Percentiles rank a stretch among this genome's conserved stretches.
These are phyloP conservation scores for Dalechampia spathulata DNA, from an alignment of 441 rosid species.

Conservation along the genomic window DNA sequence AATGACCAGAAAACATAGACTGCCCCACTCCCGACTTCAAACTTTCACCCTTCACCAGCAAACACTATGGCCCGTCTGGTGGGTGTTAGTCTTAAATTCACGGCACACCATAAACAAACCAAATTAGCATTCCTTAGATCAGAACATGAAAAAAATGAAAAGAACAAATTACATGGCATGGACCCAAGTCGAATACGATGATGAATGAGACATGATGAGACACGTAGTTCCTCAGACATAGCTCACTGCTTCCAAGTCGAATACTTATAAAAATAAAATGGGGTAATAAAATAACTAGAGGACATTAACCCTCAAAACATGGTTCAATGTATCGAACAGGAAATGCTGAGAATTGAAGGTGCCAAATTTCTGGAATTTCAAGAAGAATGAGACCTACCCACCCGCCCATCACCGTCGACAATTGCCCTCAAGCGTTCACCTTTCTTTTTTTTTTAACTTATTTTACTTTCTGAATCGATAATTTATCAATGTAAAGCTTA, in stretches of 20 bases:
- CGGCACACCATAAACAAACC: neutral
- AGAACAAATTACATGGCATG: no score
- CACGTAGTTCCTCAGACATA: neutral
- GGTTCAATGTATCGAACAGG: slow-evolving; percentile 22
- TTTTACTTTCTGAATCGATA: no score
- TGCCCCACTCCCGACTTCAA: neutral
- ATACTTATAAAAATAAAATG: neutral
- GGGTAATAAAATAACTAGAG: neutral
- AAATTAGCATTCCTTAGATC: neutral
- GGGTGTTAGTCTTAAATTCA: neutral
- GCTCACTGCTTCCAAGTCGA: slow-evolving; percentile 1
- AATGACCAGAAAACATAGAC: neutral
- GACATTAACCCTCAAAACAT: neutral
- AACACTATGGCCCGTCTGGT: neutral
- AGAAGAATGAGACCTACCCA: slow-evolving; percentile 18
- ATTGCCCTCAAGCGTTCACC: no score
- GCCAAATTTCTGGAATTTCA: slow-evolving; percentile 1
- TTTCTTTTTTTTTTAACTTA: no score
- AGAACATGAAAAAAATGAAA: neutral
- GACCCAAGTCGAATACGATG: neutral
- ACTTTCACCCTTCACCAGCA: slow-evolving; percentile 3
- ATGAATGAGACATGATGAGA: neutral
- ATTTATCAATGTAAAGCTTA: no score
- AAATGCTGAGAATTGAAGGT: slow-evolving; percentile 18
- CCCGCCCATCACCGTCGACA: neutral